Conservation (phyloP, 345 rosid genomes). For the Eucalyptus cloeziana region DNA sequence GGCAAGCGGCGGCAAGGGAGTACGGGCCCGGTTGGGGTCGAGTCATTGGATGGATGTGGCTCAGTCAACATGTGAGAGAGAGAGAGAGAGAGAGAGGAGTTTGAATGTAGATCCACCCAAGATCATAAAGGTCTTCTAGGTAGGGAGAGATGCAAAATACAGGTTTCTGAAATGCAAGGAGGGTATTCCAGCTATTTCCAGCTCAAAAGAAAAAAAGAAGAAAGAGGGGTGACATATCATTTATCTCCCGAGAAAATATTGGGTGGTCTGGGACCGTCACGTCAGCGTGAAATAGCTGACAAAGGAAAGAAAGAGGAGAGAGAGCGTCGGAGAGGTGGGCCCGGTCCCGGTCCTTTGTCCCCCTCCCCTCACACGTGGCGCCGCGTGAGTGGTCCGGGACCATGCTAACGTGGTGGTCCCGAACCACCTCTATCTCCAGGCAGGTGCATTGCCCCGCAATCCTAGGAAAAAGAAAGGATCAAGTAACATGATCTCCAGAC, state of each 20-base stretch:
- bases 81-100: neutral
- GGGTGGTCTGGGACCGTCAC: too few relatives aligned
- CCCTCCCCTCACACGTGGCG: too few relatives aligned
- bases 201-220: neutral
- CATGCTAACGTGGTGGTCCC: too few relatives aligned
- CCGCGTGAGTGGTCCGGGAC: too few relatives aligned
- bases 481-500: neutral
- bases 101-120: neutral
- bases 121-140: neutral
- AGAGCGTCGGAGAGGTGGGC: too few relatives aligned
- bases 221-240: neutral
- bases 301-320: too few relatives aligned
- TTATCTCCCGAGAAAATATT: too few relatives aligned
- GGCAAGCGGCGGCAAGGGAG: neutral
- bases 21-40: neutral
- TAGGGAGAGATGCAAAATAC: neutral
- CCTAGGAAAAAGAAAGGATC: neutral
- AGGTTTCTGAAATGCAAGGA: neutral
- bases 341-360: too few relatives aligned
- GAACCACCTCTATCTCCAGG: too few relatives aligned
- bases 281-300: too few relatives aligned
- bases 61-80: neutral
- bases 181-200: neutral
- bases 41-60: neutral
- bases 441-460: neutral